A percentile compares a stretch with the other conserved stretches of the same genome.
Conservation (phyloP, 1,284 basidiomycete genomes). For the Calocybe gambosa region DNA sequence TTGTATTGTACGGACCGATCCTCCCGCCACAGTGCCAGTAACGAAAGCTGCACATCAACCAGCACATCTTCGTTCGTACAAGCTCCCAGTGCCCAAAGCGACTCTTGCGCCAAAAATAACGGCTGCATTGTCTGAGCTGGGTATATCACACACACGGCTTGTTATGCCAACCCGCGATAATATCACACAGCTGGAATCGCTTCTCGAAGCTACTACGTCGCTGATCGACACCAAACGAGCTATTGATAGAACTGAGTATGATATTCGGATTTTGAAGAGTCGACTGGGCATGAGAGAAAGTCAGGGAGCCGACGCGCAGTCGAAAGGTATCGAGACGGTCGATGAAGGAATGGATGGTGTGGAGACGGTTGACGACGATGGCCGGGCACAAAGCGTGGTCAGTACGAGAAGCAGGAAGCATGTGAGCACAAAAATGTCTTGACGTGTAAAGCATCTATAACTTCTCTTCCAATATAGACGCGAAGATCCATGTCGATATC, state of each 20-base stretch:
- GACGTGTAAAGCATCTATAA: background rate
- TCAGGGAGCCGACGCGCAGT: conserved; percentile 29
- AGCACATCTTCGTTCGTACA: conserved; percentile 77
- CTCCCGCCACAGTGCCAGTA: conserved; percentile 41
- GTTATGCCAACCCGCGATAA: conserved; percentile 91
- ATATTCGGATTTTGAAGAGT: conserved; percentile 65
- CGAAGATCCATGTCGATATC: conserved; percentile 59
- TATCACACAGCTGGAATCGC: conserved; percentile 61
- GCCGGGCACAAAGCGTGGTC: conserved; percentile 58
- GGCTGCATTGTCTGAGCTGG: conserved; percentile 70
- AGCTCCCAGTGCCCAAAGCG: conserved; percentile 72
- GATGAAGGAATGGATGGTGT: conserved; percentile 33
- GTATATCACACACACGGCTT: conserved; percentile 65
- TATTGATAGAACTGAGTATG: conserved; percentile 82
- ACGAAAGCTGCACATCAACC: conserved; percentile 75
- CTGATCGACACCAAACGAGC: conserved; percentile 84
- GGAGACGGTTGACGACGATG: conserved; percentile 42
- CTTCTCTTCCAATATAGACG: conserved; percentile 27
- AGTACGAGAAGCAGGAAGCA: conserved; percentile 58
- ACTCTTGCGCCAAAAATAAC: conserved; percentile 69
- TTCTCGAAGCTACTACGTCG: conserved; percentile 65
- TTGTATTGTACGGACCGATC: conserved; percentile 73
- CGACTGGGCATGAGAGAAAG: conserved; percentile 56
- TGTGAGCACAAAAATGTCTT: conserved; percentile 29
- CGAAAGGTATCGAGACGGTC: conserved; percentile 27